Conservation (phyloP, 2,329 filamentous ascomycete species). For the Verticillium nonalfalfae region DNA sequence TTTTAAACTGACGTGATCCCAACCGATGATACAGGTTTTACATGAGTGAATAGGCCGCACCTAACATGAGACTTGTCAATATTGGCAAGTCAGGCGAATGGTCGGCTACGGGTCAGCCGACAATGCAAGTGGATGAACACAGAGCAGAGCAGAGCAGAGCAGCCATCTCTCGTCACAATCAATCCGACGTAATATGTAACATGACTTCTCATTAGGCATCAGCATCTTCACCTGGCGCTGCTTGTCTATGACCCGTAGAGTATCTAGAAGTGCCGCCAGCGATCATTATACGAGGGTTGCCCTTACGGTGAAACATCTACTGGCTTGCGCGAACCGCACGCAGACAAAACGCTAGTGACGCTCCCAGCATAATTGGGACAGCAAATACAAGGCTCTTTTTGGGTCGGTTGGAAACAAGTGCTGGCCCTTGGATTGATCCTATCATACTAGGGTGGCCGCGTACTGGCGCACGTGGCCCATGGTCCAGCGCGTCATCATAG, state of each 20-base stretch:
- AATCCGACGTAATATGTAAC: not conserved
- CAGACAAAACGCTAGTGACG: not conserved
- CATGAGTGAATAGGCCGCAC: too few species aligned
- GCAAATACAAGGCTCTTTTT: not conserved
- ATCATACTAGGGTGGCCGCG: not conserved
- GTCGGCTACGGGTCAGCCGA: too few species aligned
- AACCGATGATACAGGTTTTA: too few species aligned
- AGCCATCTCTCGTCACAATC: too few species aligned
- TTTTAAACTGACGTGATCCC: too few species aligned
- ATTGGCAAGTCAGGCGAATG: too few species aligned
- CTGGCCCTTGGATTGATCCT: not conserved
- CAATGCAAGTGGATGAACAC: too few species aligned
- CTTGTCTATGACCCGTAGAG: conserved; percentile 1
- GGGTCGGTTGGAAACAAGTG: not conserved
- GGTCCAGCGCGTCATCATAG: not conserved
- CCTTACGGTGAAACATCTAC: not conserved
- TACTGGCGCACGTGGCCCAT: not conserved
- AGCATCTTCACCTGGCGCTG: not conserved
- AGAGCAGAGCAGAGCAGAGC: too few species aligned
- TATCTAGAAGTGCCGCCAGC: not conserved
- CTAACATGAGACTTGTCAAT: too few species aligned
- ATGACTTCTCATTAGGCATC: not conserved
- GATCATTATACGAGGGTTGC: not conserved
- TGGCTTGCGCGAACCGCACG: not conserved
- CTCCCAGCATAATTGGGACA: not conserved